A percentile compares a stretch with the other conserved stretches of the same genome.
phyloP scores from a whole-genome alignment of 495 filamentous ascomycete genomes.

The Aspergillus kassunensis region DNA sequence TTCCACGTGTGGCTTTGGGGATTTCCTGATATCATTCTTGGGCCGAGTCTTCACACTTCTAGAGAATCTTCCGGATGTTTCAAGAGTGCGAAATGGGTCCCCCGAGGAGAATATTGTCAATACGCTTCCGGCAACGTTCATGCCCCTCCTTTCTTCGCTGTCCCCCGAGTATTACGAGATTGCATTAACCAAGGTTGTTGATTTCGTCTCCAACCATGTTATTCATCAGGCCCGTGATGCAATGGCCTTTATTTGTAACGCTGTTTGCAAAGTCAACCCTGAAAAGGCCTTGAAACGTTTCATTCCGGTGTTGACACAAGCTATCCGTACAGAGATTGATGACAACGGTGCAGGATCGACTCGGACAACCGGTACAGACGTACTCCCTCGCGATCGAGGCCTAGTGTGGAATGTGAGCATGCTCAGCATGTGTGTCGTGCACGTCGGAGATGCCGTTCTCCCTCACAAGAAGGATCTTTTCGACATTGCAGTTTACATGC shows the following conservation, averaged over 20 bases:
- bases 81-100: conserved; percentile 78
- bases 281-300: conserved; percentile 87
- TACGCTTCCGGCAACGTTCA: conserved; percentile 86
- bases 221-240: conserved; percentile 96
- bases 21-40: conserved; percentile 85
- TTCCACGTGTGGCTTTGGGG: conserved; percentile 87
- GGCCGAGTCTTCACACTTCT: conserved; percentile 93
- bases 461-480: conserved; percentile 84
- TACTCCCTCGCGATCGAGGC: conserved; percentile 85
- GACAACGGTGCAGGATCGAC: conserved; percentile 97
- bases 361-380: conserved; percentile 86
- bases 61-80: conserved; percentile 90
- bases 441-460: conserved; percentile 85
- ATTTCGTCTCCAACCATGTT: conserved; percentile 92
- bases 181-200: conserved; percentile 82
- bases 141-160: conserved; percentile 84
- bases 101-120: conserved; percentile 98
- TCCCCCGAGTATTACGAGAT: conserved; percentile 92
- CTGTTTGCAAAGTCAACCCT: conserved; percentile 88
- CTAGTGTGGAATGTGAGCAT: conserved; percentile 97
- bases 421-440: conserved; percentile 97
- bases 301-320: conserved; percentile 80
- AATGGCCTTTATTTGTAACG: conserved; percentile 98
- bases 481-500: conserved; percentile 92
- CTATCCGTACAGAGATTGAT: conserved; percentile 94